These are phyloP conservation scores for Cyberlindnera petersonii DNA, from an alignment of 805 yeast species.

Conservation along the genomic window DNA sequence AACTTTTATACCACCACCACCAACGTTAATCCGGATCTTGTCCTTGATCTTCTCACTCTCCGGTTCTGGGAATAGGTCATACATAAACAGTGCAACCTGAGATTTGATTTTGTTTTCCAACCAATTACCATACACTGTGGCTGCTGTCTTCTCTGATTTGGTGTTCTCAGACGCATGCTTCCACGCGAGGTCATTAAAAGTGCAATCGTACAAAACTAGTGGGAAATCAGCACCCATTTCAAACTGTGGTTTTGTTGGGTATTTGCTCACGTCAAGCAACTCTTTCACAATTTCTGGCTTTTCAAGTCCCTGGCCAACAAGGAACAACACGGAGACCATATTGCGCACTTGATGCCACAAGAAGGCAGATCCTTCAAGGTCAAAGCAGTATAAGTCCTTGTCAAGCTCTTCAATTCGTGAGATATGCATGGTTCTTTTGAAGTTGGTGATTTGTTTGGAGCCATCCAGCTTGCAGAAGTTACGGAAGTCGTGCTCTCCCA, in stretches of 20 bases:
- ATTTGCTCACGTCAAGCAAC: slow-evolving; percentile 51
- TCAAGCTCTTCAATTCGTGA: slow-evolving; percentile 42
- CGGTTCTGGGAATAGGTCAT: slow-evolving; percentile 18
- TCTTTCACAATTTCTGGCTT: slow-evolving; percentile 50
- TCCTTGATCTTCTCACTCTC: neutral
- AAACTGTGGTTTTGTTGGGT: slow-evolving; percentile 71
- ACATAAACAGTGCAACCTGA: slow-evolving; percentile 38
- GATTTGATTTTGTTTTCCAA: slow-evolving; percentile 56
- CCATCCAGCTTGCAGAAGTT: slow-evolving; percentile 95
- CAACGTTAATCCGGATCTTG: slow-evolving; percentile 46
- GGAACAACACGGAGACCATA: slow-evolving; percentile 79
- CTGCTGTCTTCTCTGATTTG: slow-evolving; percentile 40
- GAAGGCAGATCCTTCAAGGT: slow-evolving; percentile 83
- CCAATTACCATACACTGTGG: slow-evolving; percentile 45
- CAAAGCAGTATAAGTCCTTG: slow-evolving; percentile 55
- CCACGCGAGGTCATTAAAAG: slow-evolving; percentile 70
- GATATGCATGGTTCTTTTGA: slow-evolving; percentile 54
- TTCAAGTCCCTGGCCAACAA: slow-evolving; percentile 79
- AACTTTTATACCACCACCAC: slow-evolving; percentile 76
- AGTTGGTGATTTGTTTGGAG: slow-evolving; percentile 84
- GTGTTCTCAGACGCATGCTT: slow-evolving; percentile 27
- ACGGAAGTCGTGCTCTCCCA: slow-evolving; percentile 86
- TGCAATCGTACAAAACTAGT: slow-evolving; percentile 80
- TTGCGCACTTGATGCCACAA: slow-evolving; percentile 98
- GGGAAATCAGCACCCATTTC: slow-evolving; percentile 92